phyloP scores from a whole-genome alignment of 2,329 filamentous ascomycete genomes.

The Fusarium mangiferae region DNA sequence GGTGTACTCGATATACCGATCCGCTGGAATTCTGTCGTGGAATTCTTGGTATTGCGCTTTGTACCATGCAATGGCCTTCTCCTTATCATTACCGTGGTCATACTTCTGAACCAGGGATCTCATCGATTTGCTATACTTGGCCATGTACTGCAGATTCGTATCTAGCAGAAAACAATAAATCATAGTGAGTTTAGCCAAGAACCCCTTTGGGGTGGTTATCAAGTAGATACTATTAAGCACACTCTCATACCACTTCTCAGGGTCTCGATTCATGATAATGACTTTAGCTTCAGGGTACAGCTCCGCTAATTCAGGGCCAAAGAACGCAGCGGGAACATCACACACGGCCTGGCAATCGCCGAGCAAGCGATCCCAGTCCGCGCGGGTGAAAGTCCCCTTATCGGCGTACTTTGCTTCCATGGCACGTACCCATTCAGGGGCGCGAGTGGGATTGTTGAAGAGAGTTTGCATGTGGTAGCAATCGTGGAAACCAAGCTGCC shows the following conservation, averaged over 20 bases:
- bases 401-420: constrained; percentile 48
- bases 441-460: constrained; percentile 41
- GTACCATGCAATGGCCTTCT: constrained; percentile 52
- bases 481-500: constrained; percentile 50
- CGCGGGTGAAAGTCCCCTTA: constrained; percentile 46
- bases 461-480: constrained; percentile 52
- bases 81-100: constrained; percentile 49
- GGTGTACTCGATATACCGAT: constrained; percentile 52
- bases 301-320: constrained; percentile 51
- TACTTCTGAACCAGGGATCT: constrained; percentile 41
- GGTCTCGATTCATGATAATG: constrained; percentile 53
- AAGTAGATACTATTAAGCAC: constrained; percentile 46
- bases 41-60: constrained; percentile 52
- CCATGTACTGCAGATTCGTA: constrained; percentile 35
- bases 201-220: constrained; percentile 36
- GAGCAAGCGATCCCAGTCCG: constrained; percentile 59
- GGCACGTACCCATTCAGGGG: constrained; percentile 47
- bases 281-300: constrained; percentile 51
- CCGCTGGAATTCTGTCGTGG: constrained; percentile 46
- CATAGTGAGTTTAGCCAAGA: constrained; percentile 41
- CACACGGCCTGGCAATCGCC: constrained; percentile 61
- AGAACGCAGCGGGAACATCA: constrained; percentile 67
- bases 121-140: constrained; percentile 44
- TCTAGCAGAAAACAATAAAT: constrained; percentile 48
- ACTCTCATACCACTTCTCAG: constrained; percentile 50